These are phyloP conservation scores for Cucurbitaria berberidis DNA, from an alignment of 2,329 filamentous ascomycete genomes.

Conservation along the genomic window DNA sequence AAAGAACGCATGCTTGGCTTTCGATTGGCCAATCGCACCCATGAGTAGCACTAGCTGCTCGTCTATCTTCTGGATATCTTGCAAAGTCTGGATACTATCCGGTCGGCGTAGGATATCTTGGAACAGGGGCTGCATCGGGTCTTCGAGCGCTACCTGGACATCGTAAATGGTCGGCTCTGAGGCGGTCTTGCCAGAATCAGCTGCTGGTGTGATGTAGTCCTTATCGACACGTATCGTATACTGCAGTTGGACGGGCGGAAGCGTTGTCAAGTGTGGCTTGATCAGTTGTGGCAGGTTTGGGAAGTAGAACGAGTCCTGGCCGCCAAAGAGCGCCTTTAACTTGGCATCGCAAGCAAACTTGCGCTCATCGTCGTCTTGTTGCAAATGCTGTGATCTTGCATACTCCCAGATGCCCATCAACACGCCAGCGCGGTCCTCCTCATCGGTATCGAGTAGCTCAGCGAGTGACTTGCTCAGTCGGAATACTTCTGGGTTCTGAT, in stretches of 20 bases:
- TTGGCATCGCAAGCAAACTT: conserved; percentile 89
- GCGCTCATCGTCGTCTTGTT: conserved; percentile 94
- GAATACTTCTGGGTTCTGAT: conserved; percentile 86
- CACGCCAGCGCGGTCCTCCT: conserved; percentile 85
- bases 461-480: conserved; percentile 78
- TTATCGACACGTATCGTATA: conserved; percentile 94
- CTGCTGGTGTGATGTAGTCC: conserved; percentile 60
- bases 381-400: conserved; percentile 80
- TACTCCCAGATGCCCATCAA: conserved; percentile 97
- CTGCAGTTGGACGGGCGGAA: conserved; percentile 80
- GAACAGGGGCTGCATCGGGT: conserved; percentile 75
- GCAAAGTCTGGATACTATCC: conserved; percentile 67
- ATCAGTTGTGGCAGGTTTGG: conserved; percentile 84
- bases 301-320: conserved; percentile 78
- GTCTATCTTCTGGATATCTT: conserved; percentile 77
- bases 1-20: conserved; percentile 90
- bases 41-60: conserved; percentile 84
- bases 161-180: conserved; percentile 87
- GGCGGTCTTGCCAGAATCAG: conserved; percentile 69
- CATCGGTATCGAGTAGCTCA: conserved; percentile 82
- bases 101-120: conserved; percentile 55
- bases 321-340: conserved; percentile 75
- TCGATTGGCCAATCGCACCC: conserved; percentile 81
- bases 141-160: conserved; percentile 81
- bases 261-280: conserved; percentile 75